These are phyloP conservation scores for Lentinula sp. DNA, from an alignment of 768 basidiomycete genomes.

Conservation along the genomic window DNA sequence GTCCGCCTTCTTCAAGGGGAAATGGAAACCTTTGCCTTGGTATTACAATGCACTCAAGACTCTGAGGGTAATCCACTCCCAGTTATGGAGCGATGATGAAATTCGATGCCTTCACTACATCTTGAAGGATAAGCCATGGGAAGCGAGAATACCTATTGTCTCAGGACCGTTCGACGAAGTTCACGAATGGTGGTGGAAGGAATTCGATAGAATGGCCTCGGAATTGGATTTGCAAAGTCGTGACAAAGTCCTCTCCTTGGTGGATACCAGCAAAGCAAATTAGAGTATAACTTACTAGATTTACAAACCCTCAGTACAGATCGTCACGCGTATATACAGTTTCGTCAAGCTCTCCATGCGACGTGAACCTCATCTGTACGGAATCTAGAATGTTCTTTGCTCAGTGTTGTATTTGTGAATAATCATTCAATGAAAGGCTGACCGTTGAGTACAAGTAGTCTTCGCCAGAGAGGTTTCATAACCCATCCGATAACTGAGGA, in stretches of 20 bases:
- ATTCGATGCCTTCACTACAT: constrained; percentile 88
- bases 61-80: constrained; percentile 61
- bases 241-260: background rate
- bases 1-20: constrained; percentile 69
- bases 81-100: constrained; percentile 81
- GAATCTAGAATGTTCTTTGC: constrained; percentile 48
- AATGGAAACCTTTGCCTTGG: constrained; percentile 77
- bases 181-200: constrained; percentile 80
- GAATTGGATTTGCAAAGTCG: constrained; percentile 14
- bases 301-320: constrained; percentile 5
- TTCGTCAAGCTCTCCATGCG: constrained; percentile 66
- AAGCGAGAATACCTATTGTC: constrained; percentile 37
- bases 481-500: constrained; percentile 90
- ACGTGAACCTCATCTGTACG: constrained; percentile 93
- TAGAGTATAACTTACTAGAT: background rate
- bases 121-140: constrained; percentile 84
- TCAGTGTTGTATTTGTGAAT: background rate
- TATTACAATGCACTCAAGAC: constrained; percentile 93
- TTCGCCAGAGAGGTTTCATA: constrained; percentile 67
- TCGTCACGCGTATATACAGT: background rate
- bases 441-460: constrained; percentile 92
- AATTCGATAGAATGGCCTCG: constrained; percentile 39
- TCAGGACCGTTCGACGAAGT: constrained; percentile 40
- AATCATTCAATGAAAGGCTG: constrained; percentile 9
- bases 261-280: background rate